phyloP scores from a whole-genome alignment of 805 yeast genomes.

The Priceomyces haplophilus region DNA sequence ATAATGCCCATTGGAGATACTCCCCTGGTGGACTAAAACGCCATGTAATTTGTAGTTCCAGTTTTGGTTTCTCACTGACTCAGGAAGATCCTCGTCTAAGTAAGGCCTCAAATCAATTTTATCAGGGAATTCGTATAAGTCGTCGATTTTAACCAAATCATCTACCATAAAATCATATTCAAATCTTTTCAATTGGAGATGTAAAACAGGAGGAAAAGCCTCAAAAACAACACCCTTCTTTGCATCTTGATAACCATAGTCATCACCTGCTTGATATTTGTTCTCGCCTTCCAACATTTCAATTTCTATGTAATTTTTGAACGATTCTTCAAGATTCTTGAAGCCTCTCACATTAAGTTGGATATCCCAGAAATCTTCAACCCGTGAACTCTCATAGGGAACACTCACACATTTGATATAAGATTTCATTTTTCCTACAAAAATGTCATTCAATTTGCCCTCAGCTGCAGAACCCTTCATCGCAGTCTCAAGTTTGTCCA shows the following conservation, averaged over 20 bases:
- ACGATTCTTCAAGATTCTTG: slow-evolving; percentile 67
- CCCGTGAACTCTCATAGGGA: slow-evolving; percentile 85
- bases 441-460: slow-evolving; percentile 60
- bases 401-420: slow-evolving; percentile 90
- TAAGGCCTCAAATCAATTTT: slow-evolving; percentile 76
- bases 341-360: slow-evolving; percentile 90
- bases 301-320: slow-evolving; percentile 80
- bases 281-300: slow-evolving; percentile 93
- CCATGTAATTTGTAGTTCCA: slow-evolving; percentile 88
- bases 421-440: slow-evolving; percentile 96
- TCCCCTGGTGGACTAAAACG: slow-evolving; percentile 94
- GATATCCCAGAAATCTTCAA: slow-evolving; percentile 97
- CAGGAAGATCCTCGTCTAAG: slow-evolving; percentile 54
- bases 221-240: slow-evolving; percentile 93
- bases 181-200: slow-evolving; percentile 88
- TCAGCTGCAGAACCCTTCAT: slow-evolving; percentile 84
- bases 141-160: slow-evolving; percentile 85
- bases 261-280: slow-evolving; percentile 86
- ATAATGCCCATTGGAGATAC: slow-evolving; percentile 93
- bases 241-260: slow-evolving; percentile 89
- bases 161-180: slow-evolving; percentile 92
- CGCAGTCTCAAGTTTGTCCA: slow-evolving; percentile 87
- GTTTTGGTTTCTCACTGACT: slow-evolving; percentile 46
- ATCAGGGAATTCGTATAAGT: slow-evolving; percentile 85
- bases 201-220: slow-evolving; percentile 87